phyloP scores from a whole-genome alignment of 2,329 filamentous ascomycete species.

The Exophiala dermatitidis region DNA sequence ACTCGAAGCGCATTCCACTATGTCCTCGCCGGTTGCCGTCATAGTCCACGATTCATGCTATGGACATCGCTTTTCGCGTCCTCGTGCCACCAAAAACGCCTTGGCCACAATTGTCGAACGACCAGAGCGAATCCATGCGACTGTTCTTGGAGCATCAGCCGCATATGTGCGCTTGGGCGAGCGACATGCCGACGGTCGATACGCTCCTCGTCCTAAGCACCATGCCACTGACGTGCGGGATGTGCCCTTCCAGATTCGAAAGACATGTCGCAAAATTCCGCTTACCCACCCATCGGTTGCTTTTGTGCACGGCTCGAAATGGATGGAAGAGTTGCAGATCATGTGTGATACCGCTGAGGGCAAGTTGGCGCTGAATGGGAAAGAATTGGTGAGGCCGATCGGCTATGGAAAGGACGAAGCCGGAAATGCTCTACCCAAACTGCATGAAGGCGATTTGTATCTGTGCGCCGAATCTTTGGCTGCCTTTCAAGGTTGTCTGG shows the following conservation, averaged over 20 bases:
- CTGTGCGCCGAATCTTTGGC: slow-evolving; percentile 77
- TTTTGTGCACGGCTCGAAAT: slow-evolving; percentile 80
- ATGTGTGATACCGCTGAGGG: slow-evolving; percentile 78
- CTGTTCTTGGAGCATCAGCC: slow-evolving; percentile 69
- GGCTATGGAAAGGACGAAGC: slow-evolving; percentile 34
- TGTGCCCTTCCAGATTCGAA: slow-evolving; percentile 72
- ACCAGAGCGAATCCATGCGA: slow-evolving; percentile 81
- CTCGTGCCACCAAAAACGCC: slow-evolving; percentile 63
- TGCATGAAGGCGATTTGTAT: slow-evolving; percentile 88
- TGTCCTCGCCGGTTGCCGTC: slow-evolving; percentile 60
- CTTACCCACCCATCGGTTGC: slow-evolving; percentile 72
- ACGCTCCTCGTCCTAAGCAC: slow-evolving; percentile 55
- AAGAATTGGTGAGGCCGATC: slow-evolving; percentile 63
- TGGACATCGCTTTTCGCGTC: slow-evolving; percentile 82
- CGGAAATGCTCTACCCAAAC: slow-evolving; percentile 42
- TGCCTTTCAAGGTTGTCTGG: slow-evolving; percentile 83
- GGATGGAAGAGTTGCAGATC: slow-evolving; percentile 84
- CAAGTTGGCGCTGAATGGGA: slow-evolving; percentile 68
- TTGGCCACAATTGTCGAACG: slow-evolving; percentile 83
- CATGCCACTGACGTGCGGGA: slow-evolving; percentile 11
- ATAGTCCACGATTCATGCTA: slow-evolving; percentile 92
- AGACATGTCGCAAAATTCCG: slow-evolving; percentile 64
- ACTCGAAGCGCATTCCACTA: slow-evolving; percentile 53
- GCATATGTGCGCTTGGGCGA: slow-evolving; percentile 84
- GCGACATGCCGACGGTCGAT: slow-evolving; percentile 61